These are phyloP conservation scores for Cucurbita moschata DNA, from an alignment of 306 rosid genomes.

Conservation along the genomic window DNA sequence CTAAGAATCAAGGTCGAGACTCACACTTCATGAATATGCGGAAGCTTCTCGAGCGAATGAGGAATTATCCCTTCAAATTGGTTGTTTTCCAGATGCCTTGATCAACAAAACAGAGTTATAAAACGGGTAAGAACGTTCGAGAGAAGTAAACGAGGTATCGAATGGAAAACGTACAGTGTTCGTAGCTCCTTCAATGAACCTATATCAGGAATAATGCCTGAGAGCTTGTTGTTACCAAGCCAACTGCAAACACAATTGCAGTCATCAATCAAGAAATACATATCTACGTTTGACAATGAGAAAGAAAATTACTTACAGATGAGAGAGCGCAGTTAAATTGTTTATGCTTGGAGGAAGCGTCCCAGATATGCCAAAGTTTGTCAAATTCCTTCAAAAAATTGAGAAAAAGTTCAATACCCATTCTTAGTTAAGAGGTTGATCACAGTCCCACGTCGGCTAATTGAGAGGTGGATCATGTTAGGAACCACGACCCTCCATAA, in stretches of 20 bases:
- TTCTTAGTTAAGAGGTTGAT: neutral
- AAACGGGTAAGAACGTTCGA: neutral
- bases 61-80: slow-evolving; percentile 56
- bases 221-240: slow-evolving; percentile 54
- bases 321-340: slow-evolving; percentile 35
- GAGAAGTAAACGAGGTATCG: neutral
- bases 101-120: neutral
- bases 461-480: too few species aligned
- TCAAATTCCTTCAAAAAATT: slow-evolving; percentile 41
- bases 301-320: slow-evolving; percentile 40
- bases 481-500: too few species aligned
- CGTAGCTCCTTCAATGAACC: slow-evolving; percentile 33
- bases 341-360: slow-evolving; percentile 36
- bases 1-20: slow-evolving; percentile 12
- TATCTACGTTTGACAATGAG: neutral
- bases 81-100: slow-evolving; percentile 76
- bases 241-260: slow-evolving; percentile 32
- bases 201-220: slow-evolving; percentile 65
- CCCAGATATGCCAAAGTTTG: slow-evolving; percentile 41
- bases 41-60: slow-evolving; percentile 29
- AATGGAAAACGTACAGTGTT: slow-evolving; percentile 40
- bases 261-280: slow-evolving; percentile 2
- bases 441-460: too few species aligned
- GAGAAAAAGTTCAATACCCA: neutral
- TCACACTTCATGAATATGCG: slow-evolving; percentile 51